These are phyloP conservation scores for Malassezia yamatoensis DNA, from an alignment of 1,284 basidiomycete genomes.

Conservation along the genomic window DNA sequence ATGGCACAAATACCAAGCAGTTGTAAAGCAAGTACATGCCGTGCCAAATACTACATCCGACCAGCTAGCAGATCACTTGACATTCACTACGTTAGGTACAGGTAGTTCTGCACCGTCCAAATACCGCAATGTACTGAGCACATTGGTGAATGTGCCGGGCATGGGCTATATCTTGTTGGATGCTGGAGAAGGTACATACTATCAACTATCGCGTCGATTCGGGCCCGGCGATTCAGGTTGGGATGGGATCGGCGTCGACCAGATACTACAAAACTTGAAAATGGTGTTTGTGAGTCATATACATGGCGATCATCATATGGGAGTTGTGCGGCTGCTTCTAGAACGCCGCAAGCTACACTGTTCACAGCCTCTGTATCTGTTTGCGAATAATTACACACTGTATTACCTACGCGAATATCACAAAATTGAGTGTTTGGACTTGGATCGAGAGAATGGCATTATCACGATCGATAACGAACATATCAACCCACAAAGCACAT, in stretches of 20 bases:
- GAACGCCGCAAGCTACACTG: slow-evolving; percentile 59
- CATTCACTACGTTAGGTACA: slow-evolving; percentile 71
- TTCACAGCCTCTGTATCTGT: slow-evolving; percentile 57
- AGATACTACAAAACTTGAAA: slow-evolving; percentile 57
- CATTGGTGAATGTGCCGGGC: slow-evolving; percentile 33
- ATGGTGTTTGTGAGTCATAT: slow-evolving; percentile 80
- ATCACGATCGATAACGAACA: slow-evolving; percentile 27
- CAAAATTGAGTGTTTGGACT: slow-evolving; percentile 60
- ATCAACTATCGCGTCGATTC: slow-evolving; percentile 70
- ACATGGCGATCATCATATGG: slow-evolving; percentile 87
- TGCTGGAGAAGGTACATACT: slow-evolving; percentile 80
- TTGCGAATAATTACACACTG: slow-evolving; percentile 56
- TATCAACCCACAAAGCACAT: slow-evolving; percentile 17
- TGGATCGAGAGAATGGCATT: slow-evolving; percentile 54
- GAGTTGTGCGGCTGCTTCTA: slow-evolving; percentile 63
- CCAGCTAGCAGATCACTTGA: slow-evolving; percentile 51
- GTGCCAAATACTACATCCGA: not conserved
- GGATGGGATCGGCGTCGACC: slow-evolving; percentile 24
- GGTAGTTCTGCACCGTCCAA: slow-evolving; percentile 69
- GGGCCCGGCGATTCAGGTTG: slow-evolving; percentile 49
- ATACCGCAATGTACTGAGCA: slow-evolving; percentile 43
- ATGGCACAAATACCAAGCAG: slow-evolving; percentile 19
- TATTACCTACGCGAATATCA: slow-evolving; percentile 60
- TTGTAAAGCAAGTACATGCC: slow-evolving; percentile 21
- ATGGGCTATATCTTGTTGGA: slow-evolving; percentile 62